Conservation (phyloP, 2,329 filamentous ascomycete species). For the Fonsecaea multimorphosa region DNA sequence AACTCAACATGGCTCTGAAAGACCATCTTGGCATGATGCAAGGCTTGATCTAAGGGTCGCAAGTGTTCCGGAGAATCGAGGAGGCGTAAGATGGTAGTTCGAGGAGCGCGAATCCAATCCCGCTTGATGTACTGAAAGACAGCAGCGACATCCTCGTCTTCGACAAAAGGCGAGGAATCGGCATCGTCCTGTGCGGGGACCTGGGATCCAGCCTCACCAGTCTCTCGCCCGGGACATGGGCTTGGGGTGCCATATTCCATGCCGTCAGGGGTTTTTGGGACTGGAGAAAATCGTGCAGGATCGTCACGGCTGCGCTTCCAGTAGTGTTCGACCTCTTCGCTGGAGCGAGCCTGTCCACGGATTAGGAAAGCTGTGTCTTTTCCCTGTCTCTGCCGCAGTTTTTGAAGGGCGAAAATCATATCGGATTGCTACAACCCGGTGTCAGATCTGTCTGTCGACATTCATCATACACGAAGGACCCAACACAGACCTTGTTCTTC, state of each 20-base stretch:
- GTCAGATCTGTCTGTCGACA: not conserved
- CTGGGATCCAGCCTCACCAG: not conserved
- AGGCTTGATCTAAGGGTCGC: conserved; percentile 1
- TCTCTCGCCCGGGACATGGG: not conserved
- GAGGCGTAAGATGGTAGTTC: not conserved
- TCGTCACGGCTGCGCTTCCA: not conserved
- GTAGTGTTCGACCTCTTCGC: conserved; percentile 1
- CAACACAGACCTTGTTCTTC: conserved; percentile 3
- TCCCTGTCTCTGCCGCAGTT: not conserved
- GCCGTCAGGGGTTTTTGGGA: conserved; percentile 9
- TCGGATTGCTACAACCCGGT: conserved; percentile 6
- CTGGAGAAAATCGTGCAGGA: not conserved
- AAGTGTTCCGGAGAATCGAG: conserved; percentile 1
- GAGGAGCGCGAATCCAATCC: not conserved
- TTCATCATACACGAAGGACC: not conserved
- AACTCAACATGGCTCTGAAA: conserved; percentile 2
- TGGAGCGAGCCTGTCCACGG: not conserved
- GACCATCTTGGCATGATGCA: conserved; percentile 7
- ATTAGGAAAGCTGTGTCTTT: conserved; percentile 9
- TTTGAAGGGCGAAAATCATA: conserved; percentile 14
- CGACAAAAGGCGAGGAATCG: not conserved
- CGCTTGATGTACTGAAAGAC: not conserved
- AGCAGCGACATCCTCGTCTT: too few relatives aligned
- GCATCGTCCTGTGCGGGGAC: not conserved
- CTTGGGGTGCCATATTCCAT: conserved; percentile 14